These are phyloP conservation scores for Candida golubevii DNA, from an alignment of 805 yeast species.

Conservation along the genomic window DNA sequence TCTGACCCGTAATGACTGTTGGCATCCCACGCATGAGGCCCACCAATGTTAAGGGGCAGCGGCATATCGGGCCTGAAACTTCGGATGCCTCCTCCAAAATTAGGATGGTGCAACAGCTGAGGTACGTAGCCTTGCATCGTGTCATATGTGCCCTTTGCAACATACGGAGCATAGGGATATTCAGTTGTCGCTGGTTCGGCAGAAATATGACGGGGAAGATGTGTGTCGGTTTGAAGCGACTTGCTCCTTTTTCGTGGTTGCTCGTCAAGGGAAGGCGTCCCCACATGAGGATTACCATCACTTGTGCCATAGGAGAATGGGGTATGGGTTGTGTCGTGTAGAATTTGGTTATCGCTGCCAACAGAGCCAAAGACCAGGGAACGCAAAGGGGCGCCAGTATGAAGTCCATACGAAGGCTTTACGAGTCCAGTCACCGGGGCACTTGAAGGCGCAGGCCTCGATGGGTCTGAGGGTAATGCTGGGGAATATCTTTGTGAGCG, in stretches of 20 bases:
- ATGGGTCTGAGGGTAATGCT: constrained; percentile 1
- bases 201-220: neutral
- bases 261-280: neutral
- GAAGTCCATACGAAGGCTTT: neutral
- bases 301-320: neutral
- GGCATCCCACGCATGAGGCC: neutral
- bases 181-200: constrained; percentile 1
- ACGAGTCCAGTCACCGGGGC: neutral
- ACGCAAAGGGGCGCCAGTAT: constrained; percentile 2
- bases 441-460: neutral
- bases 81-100: constrained; percentile 1
- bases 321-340: neutral
- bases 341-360: neutral
- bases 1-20: neutral
- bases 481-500: neutral
- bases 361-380: neutral
- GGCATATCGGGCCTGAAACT: neutral
- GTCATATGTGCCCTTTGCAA: neutral
- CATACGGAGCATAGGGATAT: neutral
- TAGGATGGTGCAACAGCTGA: constrained; percentile 3
- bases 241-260: constrained; percentile 4
- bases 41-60: neutral
- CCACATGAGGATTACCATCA: neutral
- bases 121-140: constrained; percentile 1
- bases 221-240: constrained; percentile 1